Base-by-base conservation (phyloP, 106 monocot genomes). In the Platanthera zijinensis region DNA sequence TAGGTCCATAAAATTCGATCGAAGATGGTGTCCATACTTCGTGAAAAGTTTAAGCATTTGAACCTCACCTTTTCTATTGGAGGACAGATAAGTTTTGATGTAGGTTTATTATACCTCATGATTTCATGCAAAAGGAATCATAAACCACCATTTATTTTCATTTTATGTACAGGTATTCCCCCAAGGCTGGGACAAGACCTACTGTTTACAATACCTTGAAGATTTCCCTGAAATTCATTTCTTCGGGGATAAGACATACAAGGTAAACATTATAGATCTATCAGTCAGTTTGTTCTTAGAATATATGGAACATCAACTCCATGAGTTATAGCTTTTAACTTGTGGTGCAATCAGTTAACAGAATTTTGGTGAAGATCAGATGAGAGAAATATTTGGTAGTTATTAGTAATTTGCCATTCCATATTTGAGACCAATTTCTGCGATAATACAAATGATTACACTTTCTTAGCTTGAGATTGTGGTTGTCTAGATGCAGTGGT, bases 81-180 rank as follows among this genome's bases (percentile, higher is more conserved):
- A 59, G 96, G 96, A 45, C 96, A 96, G 76, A 96, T 96, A 80
- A 96, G 96, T 77, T 96, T 96, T 78, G 96, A 96, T 87, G 96
- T 96, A 81, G 76, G 90, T 85, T 49, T 76, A 48, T 39, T 39
- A 39, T 39, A 39, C 39, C 39, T 39, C 39, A 39, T 12, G 3
- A 54, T 52, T 53, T 75, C 7, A 13, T 14, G 54, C 61, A 50
- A 59, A 47, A 39, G 12, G 5, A 6, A 19, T 21, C 48, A 68
- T 67, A 46, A 17, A 61, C 52, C 21, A 8, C 49, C 59, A 54
- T 64, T 47, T 67, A 53, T n/a, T 69, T 78, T 72, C 0, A 39
- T 53, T 71, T 14, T 66, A 52, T 19, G 70, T 67, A 50, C 71
- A 96, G 96, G 96, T 96, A 19, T 96, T 96, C 81, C 96, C 96